These are phyloP conservation scores for Guadua angustifolia DNA, from an alignment of 176 grass and related monocot genomes.

Conservation along the genomic window DNA sequence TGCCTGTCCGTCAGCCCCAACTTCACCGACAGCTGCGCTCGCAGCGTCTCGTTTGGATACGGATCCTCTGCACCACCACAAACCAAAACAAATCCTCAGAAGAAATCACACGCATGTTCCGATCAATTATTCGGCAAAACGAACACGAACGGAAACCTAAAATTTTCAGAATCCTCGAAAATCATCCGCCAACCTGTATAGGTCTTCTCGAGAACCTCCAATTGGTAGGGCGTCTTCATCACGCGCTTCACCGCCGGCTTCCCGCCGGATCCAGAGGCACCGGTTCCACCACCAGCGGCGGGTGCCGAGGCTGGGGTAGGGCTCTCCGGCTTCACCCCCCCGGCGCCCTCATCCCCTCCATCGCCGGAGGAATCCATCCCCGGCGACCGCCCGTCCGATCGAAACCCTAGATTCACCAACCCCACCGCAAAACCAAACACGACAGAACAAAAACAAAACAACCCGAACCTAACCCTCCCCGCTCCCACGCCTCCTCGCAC, in stretches of 20 bases:
- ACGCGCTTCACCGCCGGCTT: conserved; percentile 66
- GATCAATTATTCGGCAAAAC: conserved; percentile 3
- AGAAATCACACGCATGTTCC: neutral
- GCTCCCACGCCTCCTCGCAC: neutral
- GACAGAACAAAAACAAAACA: neutral
- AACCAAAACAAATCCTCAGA: conserved; percentile 7
- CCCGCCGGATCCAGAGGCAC: conserved; percentile 57
- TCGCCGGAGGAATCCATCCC: conserved; percentile 73
- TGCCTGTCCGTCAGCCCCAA: conserved; percentile 79
- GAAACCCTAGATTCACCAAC: conserved; percentile 59
- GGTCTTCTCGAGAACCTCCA: conserved; percentile 87
- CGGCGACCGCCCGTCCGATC: conserved; percentile 26
- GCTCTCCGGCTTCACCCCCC: conserved; percentile 30
- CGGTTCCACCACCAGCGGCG: conserved; percentile 35
- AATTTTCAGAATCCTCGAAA: neutral
- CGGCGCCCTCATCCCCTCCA: conserved; percentile 55
- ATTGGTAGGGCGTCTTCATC: conserved; percentile 98
- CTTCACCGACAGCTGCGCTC: conserved; percentile 69
- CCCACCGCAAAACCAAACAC: neutral
- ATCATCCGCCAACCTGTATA: conserved; percentile 61
- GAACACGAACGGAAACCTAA: neutral
- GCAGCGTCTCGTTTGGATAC: conserved; percentile 64
- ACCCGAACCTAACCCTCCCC: conserved; percentile 42
- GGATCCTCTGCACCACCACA: conserved; percentile 63
- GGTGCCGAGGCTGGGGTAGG: conserved; percentile 13